A percentile compares a stretch with the other conserved stretches of the same genome.
Conservation (phyloP, 2,329 filamentous ascomycete species). For the Podosphaera fusca region DNA sequence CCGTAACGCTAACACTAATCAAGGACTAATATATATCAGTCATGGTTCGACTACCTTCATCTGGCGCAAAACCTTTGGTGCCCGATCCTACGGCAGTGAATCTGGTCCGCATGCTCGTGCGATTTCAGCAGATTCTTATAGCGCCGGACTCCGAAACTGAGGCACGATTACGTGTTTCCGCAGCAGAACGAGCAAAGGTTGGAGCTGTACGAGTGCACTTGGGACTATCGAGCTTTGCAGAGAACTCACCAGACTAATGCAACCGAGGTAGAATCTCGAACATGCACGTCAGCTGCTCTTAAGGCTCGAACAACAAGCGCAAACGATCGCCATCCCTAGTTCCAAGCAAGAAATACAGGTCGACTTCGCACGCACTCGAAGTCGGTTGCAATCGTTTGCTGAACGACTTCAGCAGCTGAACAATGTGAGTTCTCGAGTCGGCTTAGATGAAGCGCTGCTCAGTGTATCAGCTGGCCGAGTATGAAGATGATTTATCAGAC, state of each 20-base stretch:
- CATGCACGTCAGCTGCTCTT: constrained; percentile 46
- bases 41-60: constrained; percentile 12
- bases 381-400: constrained; percentile 39
- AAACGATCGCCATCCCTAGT: constrained; percentile 31
- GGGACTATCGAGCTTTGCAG: not conserved
- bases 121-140: constrained; percentile 42
- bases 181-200: constrained; percentile 40
- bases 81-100: constrained; percentile 17
- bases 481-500: constrained; percentile 19
- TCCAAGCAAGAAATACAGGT: constrained; percentile 37
- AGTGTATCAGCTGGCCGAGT: constrained; percentile 6
- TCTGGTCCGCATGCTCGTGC: constrained; percentile 38
- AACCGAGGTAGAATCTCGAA: constrained; percentile 36
- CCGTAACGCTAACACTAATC: no score
- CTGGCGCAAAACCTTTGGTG: constrained; percentile 2
- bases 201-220: constrained; percentile 21
- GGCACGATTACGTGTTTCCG: constrained; percentile 31
- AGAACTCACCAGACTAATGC: not conserved
- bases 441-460: not conserved
- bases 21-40: not conserved
- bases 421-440: constrained; percentile 22
- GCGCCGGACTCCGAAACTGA: constrained; percentile 36
- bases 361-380: constrained; percentile 40
- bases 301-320: constrained; percentile 45
- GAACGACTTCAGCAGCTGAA: constrained; percentile 45